Percentiles rank a stretch among this genome's conserved stretches.
Conservation (phyloP, 306 rosid genomes). For the Elaeagnus macrophylla region DNA sequence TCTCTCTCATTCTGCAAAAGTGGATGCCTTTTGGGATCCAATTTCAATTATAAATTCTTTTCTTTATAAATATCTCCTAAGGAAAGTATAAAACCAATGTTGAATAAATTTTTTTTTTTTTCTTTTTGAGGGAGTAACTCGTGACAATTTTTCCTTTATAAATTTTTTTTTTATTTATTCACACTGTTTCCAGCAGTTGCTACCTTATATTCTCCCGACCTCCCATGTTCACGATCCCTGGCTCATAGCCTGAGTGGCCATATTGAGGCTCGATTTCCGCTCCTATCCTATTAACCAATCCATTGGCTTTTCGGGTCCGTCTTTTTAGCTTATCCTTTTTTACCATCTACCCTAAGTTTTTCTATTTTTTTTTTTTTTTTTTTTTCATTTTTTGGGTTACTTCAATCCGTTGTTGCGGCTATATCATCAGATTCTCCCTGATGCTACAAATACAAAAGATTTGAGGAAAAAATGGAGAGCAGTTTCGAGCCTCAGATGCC, state of each 20-base stretch:
- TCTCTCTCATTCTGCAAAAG: no score
- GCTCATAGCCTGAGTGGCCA: neutral
- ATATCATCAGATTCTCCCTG: conserved; percentile 9
- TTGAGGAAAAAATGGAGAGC: conserved; percentile 19
- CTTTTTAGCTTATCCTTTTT: neutral
- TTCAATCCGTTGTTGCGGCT: neutral
- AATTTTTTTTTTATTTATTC: no score
- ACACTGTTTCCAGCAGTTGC: no score
- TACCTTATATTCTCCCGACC: neutral
- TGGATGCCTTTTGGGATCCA: no score
- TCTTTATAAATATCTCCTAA: no score
- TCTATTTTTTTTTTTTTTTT: neutral
- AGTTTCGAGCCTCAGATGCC: conserved; percentile 15
- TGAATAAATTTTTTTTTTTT: no score
- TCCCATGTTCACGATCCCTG: neutral
- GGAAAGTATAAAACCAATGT: no score
- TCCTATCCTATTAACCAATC: neutral
- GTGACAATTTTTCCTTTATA: no score
- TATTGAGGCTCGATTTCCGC: neutral
- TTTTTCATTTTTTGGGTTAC: neutral
- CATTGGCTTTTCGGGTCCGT: neutral
- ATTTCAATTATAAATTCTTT: no score
- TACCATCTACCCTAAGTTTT: neutral
- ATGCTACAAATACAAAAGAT: neutral
- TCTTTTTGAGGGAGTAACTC: no score